Percentiles rank a stretch among this genome's conserved stretches.
Evolutionary conservation across 306 rosid genomes (phyloP).

Genomic region (Citrullus amarus): DNA sequence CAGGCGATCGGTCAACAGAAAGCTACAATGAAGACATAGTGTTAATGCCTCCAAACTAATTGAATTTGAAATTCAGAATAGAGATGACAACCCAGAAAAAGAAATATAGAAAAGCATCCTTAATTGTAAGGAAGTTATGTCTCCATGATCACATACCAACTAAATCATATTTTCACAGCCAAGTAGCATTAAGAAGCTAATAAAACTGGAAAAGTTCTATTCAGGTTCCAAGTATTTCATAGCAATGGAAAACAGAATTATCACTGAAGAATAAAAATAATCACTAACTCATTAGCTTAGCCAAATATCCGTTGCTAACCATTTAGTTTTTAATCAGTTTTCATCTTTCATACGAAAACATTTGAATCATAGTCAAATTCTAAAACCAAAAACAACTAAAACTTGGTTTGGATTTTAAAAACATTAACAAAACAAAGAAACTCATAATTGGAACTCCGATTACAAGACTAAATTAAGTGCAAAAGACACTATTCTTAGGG

Average conservation of each 20-base stretch:
- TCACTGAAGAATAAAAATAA: not conserved
- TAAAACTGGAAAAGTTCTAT: not conserved
- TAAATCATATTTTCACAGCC: not conserved
- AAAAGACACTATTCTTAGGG: not conserved
- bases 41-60: not conserved
- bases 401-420: no score
- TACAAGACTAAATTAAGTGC: not conserved
- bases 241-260: not conserved
- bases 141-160: not conserved
- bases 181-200: not conserved
- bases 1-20: constrained; percentile 34
- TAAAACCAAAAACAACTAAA: no score
- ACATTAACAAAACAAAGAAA: no score
- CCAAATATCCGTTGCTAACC: no score
- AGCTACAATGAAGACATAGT: constrained; percentile 1
- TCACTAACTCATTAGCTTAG: not conserved
- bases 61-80: not conserved
- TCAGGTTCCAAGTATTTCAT: not conserved
- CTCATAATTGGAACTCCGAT: no score
- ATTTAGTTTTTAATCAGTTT: no score
- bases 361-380: no score
- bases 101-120: not conserved
- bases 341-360: no score
- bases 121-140: not conserved
- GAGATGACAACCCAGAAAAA: not conserved